Evolutionary conservation across 2,329 filamentous ascomycete species (phyloP).

Genomic region (Beauveria bassiana): DNA sequence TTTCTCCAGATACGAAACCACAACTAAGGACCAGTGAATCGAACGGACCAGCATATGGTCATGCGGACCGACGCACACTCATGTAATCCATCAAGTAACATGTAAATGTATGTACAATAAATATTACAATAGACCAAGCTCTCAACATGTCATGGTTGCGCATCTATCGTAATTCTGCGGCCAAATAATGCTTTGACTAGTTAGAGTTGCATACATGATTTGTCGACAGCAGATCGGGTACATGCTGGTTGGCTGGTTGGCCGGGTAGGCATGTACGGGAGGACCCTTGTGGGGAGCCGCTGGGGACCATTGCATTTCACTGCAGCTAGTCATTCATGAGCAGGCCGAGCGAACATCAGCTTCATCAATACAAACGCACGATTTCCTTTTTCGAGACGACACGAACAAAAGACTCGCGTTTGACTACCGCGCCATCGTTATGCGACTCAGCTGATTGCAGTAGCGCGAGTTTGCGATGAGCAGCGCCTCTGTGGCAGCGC

Average conservation of each 20-base stretch:
- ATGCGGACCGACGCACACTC: background rate
- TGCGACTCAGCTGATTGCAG: background rate
- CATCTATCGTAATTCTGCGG: background rate
- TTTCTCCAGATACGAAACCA: conserved; percentile 52
- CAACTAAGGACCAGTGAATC: conserved; percentile 37
- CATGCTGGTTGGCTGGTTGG: no score
- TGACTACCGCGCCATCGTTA: background rate
- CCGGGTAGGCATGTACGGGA: background rate
- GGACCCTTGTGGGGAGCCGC: background rate
- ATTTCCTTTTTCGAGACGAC: background rate
- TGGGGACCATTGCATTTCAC: background rate
- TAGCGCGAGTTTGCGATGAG: conserved; percentile 6
- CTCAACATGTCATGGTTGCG: background rate
- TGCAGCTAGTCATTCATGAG: background rate
- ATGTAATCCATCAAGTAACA: conserved; percentile 8
- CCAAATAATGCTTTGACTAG: background rate
- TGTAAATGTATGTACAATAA: conserved; percentile 12
- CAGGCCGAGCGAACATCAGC: background rate
- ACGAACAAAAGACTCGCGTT: background rate
- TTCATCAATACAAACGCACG: background rate
- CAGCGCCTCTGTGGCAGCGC: conserved; percentile 2
- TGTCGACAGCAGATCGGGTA: no score
- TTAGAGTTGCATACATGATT: background rate
- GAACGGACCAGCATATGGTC: background rate
- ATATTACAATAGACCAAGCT: conserved; percentile 9